Evolutionary conservation across 371 early-diverging fungal species (phyloP).

Genomic region (Actinomucor elegans): DNA sequence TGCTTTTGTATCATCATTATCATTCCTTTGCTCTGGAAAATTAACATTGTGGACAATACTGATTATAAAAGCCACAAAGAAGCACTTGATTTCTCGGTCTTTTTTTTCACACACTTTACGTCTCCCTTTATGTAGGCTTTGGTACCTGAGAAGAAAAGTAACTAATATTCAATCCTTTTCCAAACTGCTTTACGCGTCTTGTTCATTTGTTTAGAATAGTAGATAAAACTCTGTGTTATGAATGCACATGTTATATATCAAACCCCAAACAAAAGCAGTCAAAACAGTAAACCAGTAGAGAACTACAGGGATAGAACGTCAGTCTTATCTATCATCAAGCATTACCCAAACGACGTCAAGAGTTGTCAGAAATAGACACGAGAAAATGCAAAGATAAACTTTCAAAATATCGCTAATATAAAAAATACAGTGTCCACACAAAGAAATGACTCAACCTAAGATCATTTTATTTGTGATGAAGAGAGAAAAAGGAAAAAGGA

Average conservation of each 20-base stretch:
- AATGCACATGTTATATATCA: neutral
- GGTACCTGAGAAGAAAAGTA: neutral
- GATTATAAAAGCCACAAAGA: neutral
- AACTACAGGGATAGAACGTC: no score
- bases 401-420: neutral
- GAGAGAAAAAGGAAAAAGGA: slow-evolving; percentile 2
- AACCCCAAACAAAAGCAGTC: neutral
- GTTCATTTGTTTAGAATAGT: neutral
- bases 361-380: neutral
- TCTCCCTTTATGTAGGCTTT: neutral
- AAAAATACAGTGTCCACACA: neutral
- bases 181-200: no score
- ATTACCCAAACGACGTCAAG: no score
- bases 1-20: slow-evolving; percentile 2
- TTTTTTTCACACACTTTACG: neutral
- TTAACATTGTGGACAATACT: neutral
- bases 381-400: neutral
- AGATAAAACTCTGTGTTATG: neutral
- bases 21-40: neutral
- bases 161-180: no score
- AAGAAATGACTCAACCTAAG: slow-evolving; percentile 9
- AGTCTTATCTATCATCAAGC: no score
- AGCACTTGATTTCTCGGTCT: neutral
- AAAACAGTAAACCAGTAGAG: neutral
- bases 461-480: slow-evolving; percentile 5